A percentile compares a stretch with the other conserved stretches of the same genome.
Evolutionary conservation across 2,329 filamentous ascomycete genomes (phyloP).

Genomic region (Botrytis fabae): DNA sequence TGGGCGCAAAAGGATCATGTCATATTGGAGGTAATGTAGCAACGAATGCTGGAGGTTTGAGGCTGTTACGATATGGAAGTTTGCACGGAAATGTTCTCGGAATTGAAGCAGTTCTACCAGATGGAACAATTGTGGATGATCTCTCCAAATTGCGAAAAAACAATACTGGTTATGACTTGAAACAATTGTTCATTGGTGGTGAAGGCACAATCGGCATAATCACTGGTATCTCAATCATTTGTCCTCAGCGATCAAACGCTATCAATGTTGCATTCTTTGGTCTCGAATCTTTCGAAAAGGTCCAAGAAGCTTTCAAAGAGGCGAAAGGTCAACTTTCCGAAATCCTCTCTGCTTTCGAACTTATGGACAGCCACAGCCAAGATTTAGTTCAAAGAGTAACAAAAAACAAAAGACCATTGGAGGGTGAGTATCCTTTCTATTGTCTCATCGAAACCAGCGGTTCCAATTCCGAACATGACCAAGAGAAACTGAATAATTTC

Average conservation of each 20-base stretch:
- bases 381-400: conserved; percentile 72
- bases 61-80: conserved; percentile 88
- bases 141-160: conserved; percentile 90
- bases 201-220: conserved; percentile 96
- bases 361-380: conserved; percentile 90
- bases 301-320: conserved; percentile 80
- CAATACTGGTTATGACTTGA: conserved; percentile 97
- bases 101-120: conserved; percentile 87
- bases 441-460: conserved; percentile 96
- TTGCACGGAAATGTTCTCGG: conserved; percentile 91
- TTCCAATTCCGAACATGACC: conserved; percentile 90
- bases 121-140: conserved; percentile 90
- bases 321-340: conserved; percentile 90
- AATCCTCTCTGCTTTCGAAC: conserved; percentile 94
- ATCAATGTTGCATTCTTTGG: conserved; percentile 96
- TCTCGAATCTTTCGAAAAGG: conserved; percentile 85
- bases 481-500: conserved; percentile 85
- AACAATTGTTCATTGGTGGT: conserved; percentile 93
- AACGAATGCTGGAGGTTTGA: conserved; percentile 90
- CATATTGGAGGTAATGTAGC: conserved; percentile 95
- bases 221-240: conserved; percentile 85
- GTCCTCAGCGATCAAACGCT: conserved; percentile 81
- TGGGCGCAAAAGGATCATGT: conserved; percentile 97
- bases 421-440: conserved; percentile 87
- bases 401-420: conserved; percentile 76